Base-by-base conservation (phyloP, 2,329 filamentous ascomycete genomes). In the Neodidymelliopsis sp. region DNA sequence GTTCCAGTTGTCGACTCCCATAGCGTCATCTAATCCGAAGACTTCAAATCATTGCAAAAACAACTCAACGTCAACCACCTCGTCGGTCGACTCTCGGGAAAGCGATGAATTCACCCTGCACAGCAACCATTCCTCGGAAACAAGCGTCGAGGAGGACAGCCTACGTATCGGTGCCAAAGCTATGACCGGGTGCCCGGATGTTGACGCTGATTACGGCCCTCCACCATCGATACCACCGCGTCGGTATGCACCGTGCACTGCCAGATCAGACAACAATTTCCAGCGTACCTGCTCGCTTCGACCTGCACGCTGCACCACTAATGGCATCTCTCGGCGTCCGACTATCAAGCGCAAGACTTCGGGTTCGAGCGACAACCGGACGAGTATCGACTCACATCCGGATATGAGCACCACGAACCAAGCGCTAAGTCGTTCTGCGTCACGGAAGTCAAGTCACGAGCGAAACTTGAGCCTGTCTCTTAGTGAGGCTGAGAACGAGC, bases 401-500 rank as follows among this genome's bases (percentile, higher is more conserved):
- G 45, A 31, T 11, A 60, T 64, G 35, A 64, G 62, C 25, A 52
- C 60, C 23, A 60, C 67, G 19, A 56, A 63, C 33, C 51, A 65
- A 38, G 63, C 60, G 9, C 59, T 64, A 18, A 49, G 40, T 29
- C 60, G 59, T 11, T 58, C 54, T 5, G 43, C 49, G 22, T 57
- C 66, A 20, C 59, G 50, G 19, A 55, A 62, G 31, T 53, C 55
- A 20, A 49, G 23, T 31, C 36, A 23, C 20, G 35, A 41, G n/a
- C 31, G 38, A 31, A 56, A 27, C 15, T 30, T 59, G 13, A 79
- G 74, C 46, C 77, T 77, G n/a, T 78, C 77, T 1, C 62, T 78
- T 36, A 79, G 76, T 50, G 73, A 80, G 59, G 76, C 76, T 8
- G 76, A 75, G 54, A 57, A 69, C 10, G 75, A 76, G 20, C 56